A percentile compares a stretch with the other conserved stretches of the same genome.
Conservation (phyloP, 73 alveolate genomes). For the Paraurostyla sp. region DNA sequence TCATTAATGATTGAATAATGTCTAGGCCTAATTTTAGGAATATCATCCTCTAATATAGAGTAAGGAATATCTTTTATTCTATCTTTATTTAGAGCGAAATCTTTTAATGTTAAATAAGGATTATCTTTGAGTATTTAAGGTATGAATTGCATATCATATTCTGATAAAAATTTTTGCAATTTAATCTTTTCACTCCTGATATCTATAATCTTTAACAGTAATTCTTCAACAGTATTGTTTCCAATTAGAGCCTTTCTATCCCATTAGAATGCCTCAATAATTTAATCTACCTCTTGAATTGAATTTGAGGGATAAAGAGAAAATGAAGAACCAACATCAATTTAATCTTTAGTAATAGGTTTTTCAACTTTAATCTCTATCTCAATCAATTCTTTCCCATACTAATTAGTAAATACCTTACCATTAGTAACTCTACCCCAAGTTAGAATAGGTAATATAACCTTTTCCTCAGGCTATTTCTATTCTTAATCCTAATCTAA, state of each 20-base stretch:
- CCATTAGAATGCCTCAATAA: conserved; percentile 7
- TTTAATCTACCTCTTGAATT: not conserved
- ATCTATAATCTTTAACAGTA: not conserved
- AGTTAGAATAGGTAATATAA: not conserved
- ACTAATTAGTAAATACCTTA: not conserved
- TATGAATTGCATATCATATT: not conserved
- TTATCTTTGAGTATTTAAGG: not conserved
- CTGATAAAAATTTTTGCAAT: not conserved
- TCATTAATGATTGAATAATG: conserved; percentile 50
- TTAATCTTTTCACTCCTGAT: conserved; percentile 20
- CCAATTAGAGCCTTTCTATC: conserved; percentile 6
- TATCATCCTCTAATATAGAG: conserved; percentile 23
- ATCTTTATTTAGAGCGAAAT: not conserved
- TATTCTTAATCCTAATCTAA: not conserved
- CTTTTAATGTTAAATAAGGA: not conserved
- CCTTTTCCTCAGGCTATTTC: not conserved
- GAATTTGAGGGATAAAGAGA: conserved; percentile 9
- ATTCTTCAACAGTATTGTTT: conserved; percentile 25
- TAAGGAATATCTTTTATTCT: not conserved
- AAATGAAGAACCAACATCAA: conserved; percentile 35
- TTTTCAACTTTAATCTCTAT: not conserved
- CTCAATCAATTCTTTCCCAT: not conserved
- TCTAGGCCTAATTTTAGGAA: conserved; percentile 69
- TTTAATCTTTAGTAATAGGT: not conserved
- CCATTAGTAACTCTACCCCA: not conserved